A percentile compares a stretch with the other conserved stretches of the same genome.
Conservation (phyloP, 768 basidiomycete genomes). For the Cyclocybe cylindracea region DNA sequence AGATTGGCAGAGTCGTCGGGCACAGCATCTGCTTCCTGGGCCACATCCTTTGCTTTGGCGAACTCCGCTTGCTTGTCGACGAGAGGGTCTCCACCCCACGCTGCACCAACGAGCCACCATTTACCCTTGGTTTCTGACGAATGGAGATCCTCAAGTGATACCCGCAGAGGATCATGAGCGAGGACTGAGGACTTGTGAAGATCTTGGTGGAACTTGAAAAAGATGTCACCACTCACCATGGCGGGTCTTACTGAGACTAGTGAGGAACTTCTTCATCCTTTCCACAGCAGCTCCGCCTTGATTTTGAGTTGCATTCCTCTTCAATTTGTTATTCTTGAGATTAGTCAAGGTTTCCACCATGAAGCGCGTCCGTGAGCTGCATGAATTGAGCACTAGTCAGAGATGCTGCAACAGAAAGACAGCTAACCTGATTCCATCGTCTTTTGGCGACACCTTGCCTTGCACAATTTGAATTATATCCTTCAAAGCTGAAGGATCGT, state of each 20-base stretch:
- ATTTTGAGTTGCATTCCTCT: constrained; percentile 61
- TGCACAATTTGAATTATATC: constrained; percentile 89
- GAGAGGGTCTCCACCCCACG: constrained; percentile 92
- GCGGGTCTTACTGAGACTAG: constrained; percentile 72
- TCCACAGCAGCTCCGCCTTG: constrained; percentile 77
- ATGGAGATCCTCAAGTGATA: constrained; percentile 83
- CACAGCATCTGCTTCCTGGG: constrained; percentile 24
- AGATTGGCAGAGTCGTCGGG: constrained; percentile 40
- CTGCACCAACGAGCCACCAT: constrained; percentile 99
- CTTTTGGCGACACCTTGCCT: constrained; percentile 57
- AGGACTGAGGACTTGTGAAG: constrained; percentile 50
- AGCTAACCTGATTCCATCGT: constrained; percentile 51
- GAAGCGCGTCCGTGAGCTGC: constrained; percentile 87
- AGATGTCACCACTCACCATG: constrained; percentile 49
- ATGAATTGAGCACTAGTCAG: not conserved
- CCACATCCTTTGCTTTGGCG: constrained; percentile 21
- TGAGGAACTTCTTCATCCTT: constrained; percentile 86
- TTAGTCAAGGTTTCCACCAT: constrained; percentile 94
- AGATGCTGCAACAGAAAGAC: not conserved
- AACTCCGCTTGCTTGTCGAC: constrained; percentile 60
- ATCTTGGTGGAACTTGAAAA: not conserved
- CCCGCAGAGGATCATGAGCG: constrained; percentile 82
- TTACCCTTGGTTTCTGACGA: constrained; percentile 86
- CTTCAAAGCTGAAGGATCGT: constrained; percentile 90
- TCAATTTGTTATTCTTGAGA: constrained; percentile 89